phyloP scores from a whole-genome alignment of 164 flowering plant species.

The Liriodendron chinense region DNA sequence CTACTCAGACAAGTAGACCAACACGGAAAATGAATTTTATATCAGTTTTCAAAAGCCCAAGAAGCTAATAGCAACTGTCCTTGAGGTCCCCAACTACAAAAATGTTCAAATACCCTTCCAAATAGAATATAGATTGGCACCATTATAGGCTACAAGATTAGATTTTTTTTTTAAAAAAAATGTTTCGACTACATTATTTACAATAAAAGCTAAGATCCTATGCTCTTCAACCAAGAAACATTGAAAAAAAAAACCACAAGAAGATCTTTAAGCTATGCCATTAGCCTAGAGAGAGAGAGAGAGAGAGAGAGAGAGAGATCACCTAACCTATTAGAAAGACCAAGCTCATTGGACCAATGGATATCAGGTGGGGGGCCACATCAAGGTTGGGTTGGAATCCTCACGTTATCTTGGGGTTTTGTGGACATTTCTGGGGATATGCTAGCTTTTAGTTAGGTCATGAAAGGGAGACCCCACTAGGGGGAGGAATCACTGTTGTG shows the following conservation, averaged over 20 bases:
- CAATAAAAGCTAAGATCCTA: conserved; percentile 1
- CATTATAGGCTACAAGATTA: conserved; percentile 10
- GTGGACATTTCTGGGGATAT: not conserved
- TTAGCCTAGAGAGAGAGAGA: not conserved
- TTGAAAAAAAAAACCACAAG: not conserved
- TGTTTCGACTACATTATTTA: not conserved
- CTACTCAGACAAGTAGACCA: not conserved
- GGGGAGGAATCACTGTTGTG: conserved; percentile 42
- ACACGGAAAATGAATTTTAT: not conserved
- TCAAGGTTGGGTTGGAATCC: not conserved
- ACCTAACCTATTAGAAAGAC: conserved; percentile 1
- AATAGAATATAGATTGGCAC: conserved; percentile 7
- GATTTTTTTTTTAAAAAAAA: not conserved
- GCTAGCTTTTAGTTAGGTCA: conserved; percentile 7
- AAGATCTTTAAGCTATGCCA: not conserved
- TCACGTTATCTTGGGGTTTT: conserved; percentile 7
- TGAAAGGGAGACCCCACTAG: conserved; percentile 14
- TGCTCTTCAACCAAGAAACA: conserved; percentile 1
- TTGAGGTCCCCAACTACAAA: conserved; percentile 13
- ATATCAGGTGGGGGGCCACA: conserved; percentile 1
- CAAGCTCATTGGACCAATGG: conserved; percentile 1
- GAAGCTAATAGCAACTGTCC: not conserved
- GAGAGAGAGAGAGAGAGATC: not conserved
- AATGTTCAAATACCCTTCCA: conserved; percentile 2
- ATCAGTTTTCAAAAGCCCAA: not conserved